Percentiles rank a stretch among this genome's conserved stretches.
phyloP scores from a whole-genome alignment of 2,329 filamentous ascomycete genomes.

The Sclerotinia minor region DNA sequence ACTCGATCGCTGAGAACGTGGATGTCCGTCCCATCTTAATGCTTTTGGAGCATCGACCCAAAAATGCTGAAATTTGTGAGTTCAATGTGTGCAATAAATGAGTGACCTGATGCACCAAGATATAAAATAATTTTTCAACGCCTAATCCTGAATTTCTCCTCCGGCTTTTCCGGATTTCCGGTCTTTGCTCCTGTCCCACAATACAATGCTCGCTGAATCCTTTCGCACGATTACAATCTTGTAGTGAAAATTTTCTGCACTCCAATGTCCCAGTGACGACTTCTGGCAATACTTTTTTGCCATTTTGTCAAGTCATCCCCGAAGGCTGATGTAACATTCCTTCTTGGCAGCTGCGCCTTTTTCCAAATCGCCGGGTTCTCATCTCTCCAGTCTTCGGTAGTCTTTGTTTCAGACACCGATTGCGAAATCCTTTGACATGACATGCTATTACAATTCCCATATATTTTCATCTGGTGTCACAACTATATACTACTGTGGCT shows the following conservation, averaged over 20 bases:
- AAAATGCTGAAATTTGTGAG: neutral
- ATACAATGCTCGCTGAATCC: neutral
- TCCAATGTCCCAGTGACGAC: neutral
- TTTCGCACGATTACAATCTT: neutral
- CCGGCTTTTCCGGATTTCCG: neutral
- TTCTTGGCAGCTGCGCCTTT: constrained; percentile 9
- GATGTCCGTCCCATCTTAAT: neutral
- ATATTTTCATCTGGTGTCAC: neutral
- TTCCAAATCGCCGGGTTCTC: neutral
- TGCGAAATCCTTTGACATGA: neutral
- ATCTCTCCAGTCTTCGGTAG: neutral
- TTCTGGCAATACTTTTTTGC: neutral
- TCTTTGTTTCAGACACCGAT: neutral
- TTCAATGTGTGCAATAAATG: neutral
- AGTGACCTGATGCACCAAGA: neutral
- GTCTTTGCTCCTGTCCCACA: no score
- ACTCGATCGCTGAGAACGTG: neutral
- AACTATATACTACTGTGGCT: neutral
- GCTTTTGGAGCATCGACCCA: neutral
- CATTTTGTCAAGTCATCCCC: neutral
- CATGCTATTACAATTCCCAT: neutral
- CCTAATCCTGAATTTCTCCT: neutral
- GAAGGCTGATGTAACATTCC: neutral
- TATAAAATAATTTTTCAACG: neutral
- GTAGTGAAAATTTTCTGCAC: neutral